Evolutionary conservation across 805 yeast species (phyloP), one percentile per base, ranked within the genome.

Genomic region (Priceomyces haplophilus): DNA sequence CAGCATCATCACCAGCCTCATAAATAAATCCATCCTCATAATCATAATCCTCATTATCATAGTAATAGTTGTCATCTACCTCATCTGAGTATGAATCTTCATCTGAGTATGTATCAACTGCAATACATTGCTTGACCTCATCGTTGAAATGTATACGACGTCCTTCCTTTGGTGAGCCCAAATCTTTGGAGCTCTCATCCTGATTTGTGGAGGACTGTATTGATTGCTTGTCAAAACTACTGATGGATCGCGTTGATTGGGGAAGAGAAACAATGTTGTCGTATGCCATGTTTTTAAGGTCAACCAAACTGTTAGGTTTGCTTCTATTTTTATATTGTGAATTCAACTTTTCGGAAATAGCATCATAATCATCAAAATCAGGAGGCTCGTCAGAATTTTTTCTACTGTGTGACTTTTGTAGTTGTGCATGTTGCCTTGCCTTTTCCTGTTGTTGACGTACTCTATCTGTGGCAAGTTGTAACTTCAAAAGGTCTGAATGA

Each of bases 111-210:
- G 57, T 57, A 44, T 76, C 80, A 8, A 90, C 59, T 0, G 96
- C 90, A 48, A 87, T 82, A 63, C 99, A 93, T 63, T 93, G 99
- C 61, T 88, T 90, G 24, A 93, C 99, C 41, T 89, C 80, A 59
- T 88, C 95, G 61, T 85, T 93, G 67, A 93, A 93, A 64, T 90
- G 98, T 47, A 93, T 90, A 53, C 79, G 95, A 47, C 95, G 78
- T 50, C 67, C 73, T 29, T 60, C 64, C 43, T 69, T 70, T 17
- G 51, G 21, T 23, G 29, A 18, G 13, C 24, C 39, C 12, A 13
- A 11, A 3, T 7, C 19, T 16, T 30, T 17, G 15, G 8, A 12
- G 15, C 21, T 29, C 15, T 34, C 29, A 12, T 20, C 42, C 11
- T 18, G 15, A 23, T 18, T 12, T 15, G 30, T 10, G 3, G 8